phyloP scores from a whole-genome alignment of 2,329 filamentous ascomycete genomes.

The Rhynchosporium secalis region DNA sequence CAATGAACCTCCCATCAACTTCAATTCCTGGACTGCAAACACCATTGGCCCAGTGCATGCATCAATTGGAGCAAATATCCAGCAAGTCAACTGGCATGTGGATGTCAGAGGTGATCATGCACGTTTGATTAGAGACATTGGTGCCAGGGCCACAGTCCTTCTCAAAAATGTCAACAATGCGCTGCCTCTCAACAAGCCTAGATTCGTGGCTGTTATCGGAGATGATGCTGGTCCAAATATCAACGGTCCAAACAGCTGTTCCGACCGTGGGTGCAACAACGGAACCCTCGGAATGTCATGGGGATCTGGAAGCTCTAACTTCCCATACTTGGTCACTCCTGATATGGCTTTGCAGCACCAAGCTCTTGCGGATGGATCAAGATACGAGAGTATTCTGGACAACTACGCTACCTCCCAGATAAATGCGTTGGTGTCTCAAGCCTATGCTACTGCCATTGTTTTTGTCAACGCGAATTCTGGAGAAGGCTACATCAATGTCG shows the following conservation, averaged over 20 bases:
- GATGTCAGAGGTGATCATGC: conserved; percentile 80
- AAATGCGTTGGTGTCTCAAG: conserved; percentile 58
- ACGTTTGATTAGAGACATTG: conserved; percentile 71
- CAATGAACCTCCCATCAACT: conserved; percentile 62
- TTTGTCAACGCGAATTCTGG: conserved; percentile 88
- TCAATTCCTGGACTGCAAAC: conserved; percentile 82
- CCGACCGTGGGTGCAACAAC: conserved; percentile 61
- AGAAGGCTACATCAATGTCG: conserved; percentile 82
- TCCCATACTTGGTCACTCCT: conserved; percentile 77
- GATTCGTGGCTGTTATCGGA: conserved; percentile 75
- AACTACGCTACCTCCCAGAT: conserved; percentile 69
- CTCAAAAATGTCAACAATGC: conserved; percentile 76
- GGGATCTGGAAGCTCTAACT: conserved; percentile 73
- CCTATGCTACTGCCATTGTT: conserved; percentile 73
- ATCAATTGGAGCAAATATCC: conserved; percentile 59
- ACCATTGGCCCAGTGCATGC: conserved; percentile 71
- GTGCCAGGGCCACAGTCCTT: conserved; percentile 78
- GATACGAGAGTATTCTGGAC: conserved; percentile 67
- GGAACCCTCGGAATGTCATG: conserved; percentile 74
- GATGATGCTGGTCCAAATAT: conserved; percentile 78
- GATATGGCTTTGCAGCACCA: conserved; percentile 68
- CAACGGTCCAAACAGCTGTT: conserved; percentile 70
- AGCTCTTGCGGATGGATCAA: conserved; percentile 58
- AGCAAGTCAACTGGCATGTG: conserved; percentile 76
- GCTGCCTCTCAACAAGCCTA: conserved; percentile 77